A percentile compares a stretch with the other conserved stretches of the same genome.
Conservation (phyloP, 768 basidiomycete species). For the Suillus alpinus region DNA sequence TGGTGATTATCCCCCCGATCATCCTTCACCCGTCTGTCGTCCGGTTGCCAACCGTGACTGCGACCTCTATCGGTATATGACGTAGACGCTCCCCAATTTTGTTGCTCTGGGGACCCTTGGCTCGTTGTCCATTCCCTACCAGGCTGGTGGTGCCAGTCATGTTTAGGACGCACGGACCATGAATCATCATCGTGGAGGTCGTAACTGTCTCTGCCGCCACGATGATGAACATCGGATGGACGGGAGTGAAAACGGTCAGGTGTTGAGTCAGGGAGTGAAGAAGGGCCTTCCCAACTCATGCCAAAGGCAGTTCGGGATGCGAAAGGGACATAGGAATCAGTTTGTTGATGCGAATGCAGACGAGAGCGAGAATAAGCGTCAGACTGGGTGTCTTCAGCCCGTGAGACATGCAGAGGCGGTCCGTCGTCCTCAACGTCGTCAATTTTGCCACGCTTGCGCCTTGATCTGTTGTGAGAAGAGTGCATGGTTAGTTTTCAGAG, state of each 20-base stretch:
- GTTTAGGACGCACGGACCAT: slow-evolving; percentile 41
- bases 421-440: slow-evolving; percentile 51
- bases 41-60: slow-evolving; percentile 44
- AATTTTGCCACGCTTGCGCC: slow-evolving; percentile 52
- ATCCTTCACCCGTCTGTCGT: slow-evolving; percentile 38
- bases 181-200: slow-evolving; percentile 42
- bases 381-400: slow-evolving; percentile 49
- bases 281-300: slow-evolving; percentile 48
- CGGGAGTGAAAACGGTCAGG: slow-evolving; percentile 35
- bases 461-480: slow-evolving; percentile 38
- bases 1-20: slow-evolving; percentile 30
- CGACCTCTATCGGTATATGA: slow-evolving; percentile 40
- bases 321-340: slow-evolving; percentile 47
- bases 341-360: slow-evolving; percentile 37
- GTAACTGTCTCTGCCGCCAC: slow-evolving; percentile 48
- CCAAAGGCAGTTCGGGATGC: slow-evolving; percentile 42
- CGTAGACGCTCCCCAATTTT: slow-evolving; percentile 39
- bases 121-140: slow-evolving; percentile 47
- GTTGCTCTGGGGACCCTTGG: slow-evolving; percentile 42
- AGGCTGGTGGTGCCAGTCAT: slow-evolving; percentile 40
- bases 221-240: slow-evolving; percentile 50
- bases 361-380: slow-evolving; percentile 55
- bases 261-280: slow-evolving; percentile 48
- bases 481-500: slow-evolving; percentile 30
- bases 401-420: slow-evolving; percentile 36